Evolutionary conservation across 495 filamentous ascomycete genomes (phyloP).

Genomic region (Penicillium longicatenatum): DNA sequence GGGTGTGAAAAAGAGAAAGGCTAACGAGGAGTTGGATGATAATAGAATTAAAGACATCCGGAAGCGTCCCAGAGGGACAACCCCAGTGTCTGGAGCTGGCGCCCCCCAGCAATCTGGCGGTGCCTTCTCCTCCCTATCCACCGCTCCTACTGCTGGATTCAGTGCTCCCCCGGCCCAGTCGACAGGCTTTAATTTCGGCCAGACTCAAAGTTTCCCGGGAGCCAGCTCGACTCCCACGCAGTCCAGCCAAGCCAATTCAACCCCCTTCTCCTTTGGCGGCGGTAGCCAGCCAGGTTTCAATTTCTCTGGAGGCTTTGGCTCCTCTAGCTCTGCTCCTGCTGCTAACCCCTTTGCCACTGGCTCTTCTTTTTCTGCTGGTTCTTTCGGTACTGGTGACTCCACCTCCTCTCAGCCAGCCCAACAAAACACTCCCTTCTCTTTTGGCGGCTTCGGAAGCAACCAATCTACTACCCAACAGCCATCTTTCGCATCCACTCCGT

Average conservation of each 20-base stretch:
- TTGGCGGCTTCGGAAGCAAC: conserved; percentile 23
- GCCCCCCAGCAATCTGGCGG: conserved; percentile 20
- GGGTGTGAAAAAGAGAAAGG: neutral
- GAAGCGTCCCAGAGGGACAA: conserved; percentile 31
- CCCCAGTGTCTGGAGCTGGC: conserved; percentile 14
- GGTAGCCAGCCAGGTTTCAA: conserved; percentile 37
- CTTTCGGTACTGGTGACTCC: conserved; percentile 18
- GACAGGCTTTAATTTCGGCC: conserved; percentile 46
- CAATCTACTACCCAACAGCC: conserved; percentile 22
- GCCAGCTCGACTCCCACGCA: conserved; percentile 30
- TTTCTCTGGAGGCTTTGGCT: conserved; percentile 32
- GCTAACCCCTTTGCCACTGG: conserved; percentile 45
- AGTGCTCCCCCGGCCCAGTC: conserved; percentile 34
- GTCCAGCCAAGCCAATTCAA: conserved; percentile 30
- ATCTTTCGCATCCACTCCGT: conserved; percentile 18
- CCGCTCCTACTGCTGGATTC: conserved; percentile 32
- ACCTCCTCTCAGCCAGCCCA: conserved; percentile 21
- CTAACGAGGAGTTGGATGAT: conserved; percentile 3
- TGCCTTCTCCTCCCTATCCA: conserved; percentile 26
- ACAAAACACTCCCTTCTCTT: conserved; percentile 22
- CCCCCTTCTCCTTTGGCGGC: conserved; percentile 45
- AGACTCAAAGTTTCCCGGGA: conserved; percentile 51
- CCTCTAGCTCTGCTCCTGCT: conserved; percentile 11
- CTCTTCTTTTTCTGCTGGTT: conserved; percentile 36
- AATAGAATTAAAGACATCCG: conserved; percentile 41